Conservation (phyloP, 2,329 filamentous ascomycete genomes). For the Nothophaeocryptopus gaeumannii region DNA sequence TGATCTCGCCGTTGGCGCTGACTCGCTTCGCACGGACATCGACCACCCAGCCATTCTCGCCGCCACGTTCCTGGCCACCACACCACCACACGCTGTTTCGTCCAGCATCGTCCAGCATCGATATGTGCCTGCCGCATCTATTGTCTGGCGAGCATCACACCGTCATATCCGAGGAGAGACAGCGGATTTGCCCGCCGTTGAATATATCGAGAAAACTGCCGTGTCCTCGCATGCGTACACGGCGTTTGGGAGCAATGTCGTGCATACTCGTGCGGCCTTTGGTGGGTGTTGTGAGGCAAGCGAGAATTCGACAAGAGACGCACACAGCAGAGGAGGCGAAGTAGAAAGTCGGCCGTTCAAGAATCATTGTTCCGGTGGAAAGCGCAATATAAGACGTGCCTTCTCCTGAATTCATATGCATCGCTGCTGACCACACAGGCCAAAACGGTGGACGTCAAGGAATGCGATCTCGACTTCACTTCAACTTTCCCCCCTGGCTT, state of each 20-base stretch:
- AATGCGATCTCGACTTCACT: too few species aligned
- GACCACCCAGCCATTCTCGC: constrained; percentile 1
- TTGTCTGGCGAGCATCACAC: too few species aligned
- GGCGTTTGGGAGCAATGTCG: constrained; percentile 9
- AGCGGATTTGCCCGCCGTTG: too few species aligned
- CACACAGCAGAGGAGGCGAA: background rate
- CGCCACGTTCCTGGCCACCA: too few species aligned
- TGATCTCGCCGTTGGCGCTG: background rate
- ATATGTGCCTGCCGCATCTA: too few species aligned
- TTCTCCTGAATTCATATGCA: too few species aligned
- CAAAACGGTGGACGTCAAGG: too few species aligned
- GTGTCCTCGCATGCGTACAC: constrained; percentile 9
- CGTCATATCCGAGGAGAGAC: too few species aligned
- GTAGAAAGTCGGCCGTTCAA: background rate
- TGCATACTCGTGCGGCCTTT: constrained; percentile 14
- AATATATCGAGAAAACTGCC: background rate
- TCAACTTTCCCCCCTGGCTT: too few species aligned
- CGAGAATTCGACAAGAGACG: background rate
- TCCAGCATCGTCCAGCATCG: too few species aligned
- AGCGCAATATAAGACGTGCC: background rate
- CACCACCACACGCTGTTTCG: too few species aligned
- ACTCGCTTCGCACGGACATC: constrained; percentile 3
- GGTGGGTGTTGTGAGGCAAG: constrained; percentile 6
- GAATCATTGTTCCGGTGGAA: background rate
- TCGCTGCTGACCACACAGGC: too few species aligned